These are phyloP conservation scores for Cercospora sojina DNA, from an alignment of 2,329 filamentous ascomycete genomes.

Conservation along the genomic window DNA sequence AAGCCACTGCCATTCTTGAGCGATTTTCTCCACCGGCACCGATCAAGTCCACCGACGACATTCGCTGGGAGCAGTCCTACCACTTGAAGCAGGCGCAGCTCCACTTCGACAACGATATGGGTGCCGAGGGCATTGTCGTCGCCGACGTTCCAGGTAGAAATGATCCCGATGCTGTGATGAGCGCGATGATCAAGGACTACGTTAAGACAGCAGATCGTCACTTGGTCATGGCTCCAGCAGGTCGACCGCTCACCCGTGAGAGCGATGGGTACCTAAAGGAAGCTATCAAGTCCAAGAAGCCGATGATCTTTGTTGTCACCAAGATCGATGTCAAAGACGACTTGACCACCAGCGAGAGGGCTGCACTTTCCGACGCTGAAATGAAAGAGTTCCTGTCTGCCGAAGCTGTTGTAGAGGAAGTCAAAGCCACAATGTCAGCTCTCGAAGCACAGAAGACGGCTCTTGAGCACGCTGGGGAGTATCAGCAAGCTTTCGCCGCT, in stretches of 20 bases:
- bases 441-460: neutral
- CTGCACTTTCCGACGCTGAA: neutral
- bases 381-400: neutral
- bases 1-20: neutral
- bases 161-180: neutral
- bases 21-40: neutral
- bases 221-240: neutral
- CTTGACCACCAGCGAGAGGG: neutral
- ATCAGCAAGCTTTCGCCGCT: neutral
- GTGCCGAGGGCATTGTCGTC: slow-evolving; percentile 22
- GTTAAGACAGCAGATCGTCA: neutral
- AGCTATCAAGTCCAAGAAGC: neutral
- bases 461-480: neutral
- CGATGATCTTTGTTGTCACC: neutral
- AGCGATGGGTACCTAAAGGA: neutral
- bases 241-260: neutral
- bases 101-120: slow-evolving; percentile 17
- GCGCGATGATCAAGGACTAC: neutral
- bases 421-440: neutral
- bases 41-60: too few relatives aligned
- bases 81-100: slow-evolving; percentile 10
- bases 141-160: slow-evolving; percentile 27
- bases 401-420: neutral
- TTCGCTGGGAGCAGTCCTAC: slow-evolving; percentile 14
- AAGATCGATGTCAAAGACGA: slow-evolving; percentile 6